Base-by-base conservation (phyloP, 345 rosid genomes). In the Eucalyptus decipiens region DNA sequence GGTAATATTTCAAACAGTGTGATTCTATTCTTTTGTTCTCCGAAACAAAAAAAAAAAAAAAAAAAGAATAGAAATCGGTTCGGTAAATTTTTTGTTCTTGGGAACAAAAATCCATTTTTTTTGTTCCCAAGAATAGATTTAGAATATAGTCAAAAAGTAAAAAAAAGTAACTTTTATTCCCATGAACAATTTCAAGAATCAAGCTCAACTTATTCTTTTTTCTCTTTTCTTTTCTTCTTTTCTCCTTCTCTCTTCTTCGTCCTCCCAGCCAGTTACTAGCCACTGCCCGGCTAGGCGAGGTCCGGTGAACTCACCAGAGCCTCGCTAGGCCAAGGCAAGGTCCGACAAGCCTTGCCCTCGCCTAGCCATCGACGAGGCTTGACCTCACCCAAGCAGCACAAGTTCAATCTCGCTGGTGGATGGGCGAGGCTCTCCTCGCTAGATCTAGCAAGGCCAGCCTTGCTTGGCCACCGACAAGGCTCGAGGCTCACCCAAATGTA, bases 351-450 rank as follows among this genome's bases (percentile, higher is more conserved):
- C 17, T 49, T 2, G 6, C 50, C 6, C 50, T 49, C 1, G 6
- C 51, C 1, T 14, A 3, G 51, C 51, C 51, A 49, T 0, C 17
- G 6, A 3, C 0, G 0, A 49, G 51, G 17, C 51, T 49, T 14
- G 51, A 49, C 51, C 51, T 49, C 0, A 6, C 17, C 17, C 6
- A 14, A 49, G 3, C 1, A 0, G 51, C 3, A 0, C 51, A 5
- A 49, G 51, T 0, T 49, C 51, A 0, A 0, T 0, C 51, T 49
- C 51, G 3, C 17, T 1, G 0, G 3, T 14, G 51, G 17, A 49
- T 49, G 51, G 51, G 51, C 0, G 3, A 49, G 51, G 51, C 51
- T 49, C 51, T 49, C 17, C 51, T 49, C 3, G 1, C 7, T 15
- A 0, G 51, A 15, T 49, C 0, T 49, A 0, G 51, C 3, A 1